Percentiles rank a stretch among this genome's conserved stretches.
Conservation (phyloP, 31 red algal genomes). For the Endocladia muricata region DNA sequence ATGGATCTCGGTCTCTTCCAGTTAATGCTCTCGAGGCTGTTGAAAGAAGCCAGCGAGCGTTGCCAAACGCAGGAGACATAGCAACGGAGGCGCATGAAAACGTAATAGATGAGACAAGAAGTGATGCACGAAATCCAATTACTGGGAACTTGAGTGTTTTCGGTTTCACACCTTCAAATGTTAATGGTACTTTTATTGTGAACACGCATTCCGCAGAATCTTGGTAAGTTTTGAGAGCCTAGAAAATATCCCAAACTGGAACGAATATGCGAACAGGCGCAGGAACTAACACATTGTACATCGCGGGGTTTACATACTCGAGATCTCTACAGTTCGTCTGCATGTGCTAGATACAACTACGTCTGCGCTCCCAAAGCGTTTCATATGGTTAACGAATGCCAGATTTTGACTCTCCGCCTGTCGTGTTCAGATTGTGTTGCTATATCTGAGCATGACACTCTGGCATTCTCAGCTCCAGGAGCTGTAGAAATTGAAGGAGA, state of each 20-base stretch:
- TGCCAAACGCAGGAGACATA: constrained; percentile 6
- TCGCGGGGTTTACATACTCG: neutral
- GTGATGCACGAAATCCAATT: neutral
- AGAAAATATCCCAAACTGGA: neutral
- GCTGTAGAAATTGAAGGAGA: neutral
- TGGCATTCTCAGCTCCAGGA: constrained; percentile 5
- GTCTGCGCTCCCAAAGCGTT: constrained; percentile 1
- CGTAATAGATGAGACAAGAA: constrained; percentile 6
- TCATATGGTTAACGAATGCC: constrained; percentile 9
- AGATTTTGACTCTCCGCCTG: constrained; percentile 14
- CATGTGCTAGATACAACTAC: constrained; percentile 20
- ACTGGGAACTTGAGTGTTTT: neutral
- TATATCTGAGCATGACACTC: neutral
- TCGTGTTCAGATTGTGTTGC: neutral
- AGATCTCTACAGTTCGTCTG: neutral
- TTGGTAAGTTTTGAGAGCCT: neutral
- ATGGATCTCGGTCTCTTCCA: too few relatives aligned
- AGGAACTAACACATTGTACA: too few relatives aligned
- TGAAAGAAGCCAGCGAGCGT: constrained; percentile 10
- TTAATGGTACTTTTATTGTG: constrained; percentile 24
- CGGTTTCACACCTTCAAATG: neutral
- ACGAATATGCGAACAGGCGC: too few relatives aligned
- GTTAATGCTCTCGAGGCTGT: constrained; percentile 16
- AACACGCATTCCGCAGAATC: constrained; percentile 17
- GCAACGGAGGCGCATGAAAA: constrained; percentile 19